Conservation (phyloP, 2,329 filamentous ascomycete species). For the Fusarium heterosporum region DNA sequence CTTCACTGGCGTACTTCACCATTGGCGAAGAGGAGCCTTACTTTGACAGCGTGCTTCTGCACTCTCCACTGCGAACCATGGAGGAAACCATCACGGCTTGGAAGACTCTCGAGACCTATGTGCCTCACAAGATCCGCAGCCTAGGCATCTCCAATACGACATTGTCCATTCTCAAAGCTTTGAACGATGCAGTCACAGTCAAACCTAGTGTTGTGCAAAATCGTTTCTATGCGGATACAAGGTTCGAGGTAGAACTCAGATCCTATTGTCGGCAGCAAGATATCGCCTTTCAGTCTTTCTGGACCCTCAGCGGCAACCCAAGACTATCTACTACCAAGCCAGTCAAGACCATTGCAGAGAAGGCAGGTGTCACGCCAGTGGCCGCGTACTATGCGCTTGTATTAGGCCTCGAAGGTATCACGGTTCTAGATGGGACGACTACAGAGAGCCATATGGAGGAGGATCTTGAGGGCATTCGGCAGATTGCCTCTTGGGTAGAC, state of each 20-base stretch:
- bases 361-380: constrained; percentile 52
- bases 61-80: constrained; percentile 65
- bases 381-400: constrained; percentile 62
- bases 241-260: constrained; percentile 71
- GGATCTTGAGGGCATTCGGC: constrained; percentile 59
- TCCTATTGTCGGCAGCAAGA: constrained; percentile 57
- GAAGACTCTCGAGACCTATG: constrained; percentile 73
- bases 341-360: constrained; percentile 62
- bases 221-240: constrained; percentile 71
- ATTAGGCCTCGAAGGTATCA: constrained; percentile 57
- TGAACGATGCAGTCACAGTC: constrained; percentile 59
- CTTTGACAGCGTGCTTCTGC: constrained; percentile 81
- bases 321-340: constrained; percentile 55
- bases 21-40: constrained; percentile 55
- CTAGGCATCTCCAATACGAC: constrained; percentile 82
- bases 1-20: constrained; percentile 74
- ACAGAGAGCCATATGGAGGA: constrained; percentile 61
- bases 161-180: constrained; percentile 64
- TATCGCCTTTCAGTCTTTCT: constrained; percentile 66
- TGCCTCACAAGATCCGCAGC: constrained; percentile 71
- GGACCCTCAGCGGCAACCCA: constrained; percentile 64
- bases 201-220: constrained; percentile 77
- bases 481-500: constrained; percentile 57
- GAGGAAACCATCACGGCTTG: constrained; percentile 72
- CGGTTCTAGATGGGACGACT: constrained; percentile 61